Evolutionary conservation across 2,329 filamentous ascomycete genomes (phyloP).

Genomic region (Achaetomium macrosporum): DNA sequence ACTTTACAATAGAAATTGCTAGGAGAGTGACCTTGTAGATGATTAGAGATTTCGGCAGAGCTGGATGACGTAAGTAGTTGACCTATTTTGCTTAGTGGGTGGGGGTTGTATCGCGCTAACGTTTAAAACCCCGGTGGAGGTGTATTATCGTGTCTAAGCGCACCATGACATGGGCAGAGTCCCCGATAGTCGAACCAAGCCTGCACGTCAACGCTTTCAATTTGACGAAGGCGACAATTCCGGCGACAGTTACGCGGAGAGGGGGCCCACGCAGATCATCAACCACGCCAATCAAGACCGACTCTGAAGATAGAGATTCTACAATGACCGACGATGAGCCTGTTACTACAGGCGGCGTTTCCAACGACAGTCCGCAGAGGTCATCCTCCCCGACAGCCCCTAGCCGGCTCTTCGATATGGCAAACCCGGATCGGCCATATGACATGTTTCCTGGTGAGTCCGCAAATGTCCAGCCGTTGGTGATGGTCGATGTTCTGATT

Average conservation of each 20-base stretch:
- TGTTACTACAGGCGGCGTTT: neutral
- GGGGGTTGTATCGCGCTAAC: too few species aligned
- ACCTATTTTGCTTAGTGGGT: too few species aligned
- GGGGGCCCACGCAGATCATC: neutral
- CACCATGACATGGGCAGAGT: conserved; percentile 4
- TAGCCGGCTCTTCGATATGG: conserved; percentile 3
- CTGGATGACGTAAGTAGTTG: too few species aligned
- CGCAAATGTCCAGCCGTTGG: neutral
- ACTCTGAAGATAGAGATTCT: neutral
- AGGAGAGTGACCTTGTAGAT: too few species aligned
- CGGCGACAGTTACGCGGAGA: neutral
- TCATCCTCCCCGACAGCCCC: neutral
- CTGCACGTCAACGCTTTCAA: neutral
- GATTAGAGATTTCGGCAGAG: too few species aligned
- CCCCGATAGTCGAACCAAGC: conserved; percentile 9
- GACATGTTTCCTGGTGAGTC: conserved; percentile 16
- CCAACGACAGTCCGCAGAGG: neutral
- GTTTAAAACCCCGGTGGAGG: too few species aligned
- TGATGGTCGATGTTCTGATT: neutral
- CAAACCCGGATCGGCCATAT: conserved; percentile 17
- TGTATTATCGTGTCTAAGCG: conserved; percentile 13
- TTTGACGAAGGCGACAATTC: neutral
- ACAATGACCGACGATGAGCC: neutral
- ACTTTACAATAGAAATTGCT: too few species aligned
- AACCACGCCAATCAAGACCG: too few species aligned